phyloP scores from a whole-genome alignment of 768 basidiomycete species.

The Pleurotus sapidus region DNA sequence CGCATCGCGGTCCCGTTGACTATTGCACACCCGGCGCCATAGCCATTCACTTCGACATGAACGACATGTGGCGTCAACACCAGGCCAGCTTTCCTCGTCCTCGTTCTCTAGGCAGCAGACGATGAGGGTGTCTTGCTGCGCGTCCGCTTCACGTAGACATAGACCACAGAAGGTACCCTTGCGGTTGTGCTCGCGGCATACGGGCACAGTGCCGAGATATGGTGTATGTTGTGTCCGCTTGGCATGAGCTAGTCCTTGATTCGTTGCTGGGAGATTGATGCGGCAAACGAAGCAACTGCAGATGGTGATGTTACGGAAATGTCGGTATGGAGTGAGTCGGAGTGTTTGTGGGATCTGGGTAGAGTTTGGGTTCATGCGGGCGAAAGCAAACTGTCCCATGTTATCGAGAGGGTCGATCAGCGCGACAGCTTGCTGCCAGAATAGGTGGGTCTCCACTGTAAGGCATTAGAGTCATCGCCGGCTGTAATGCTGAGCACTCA shows the following conservation, averaged over 20 bases:
- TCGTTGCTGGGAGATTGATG: constrained; percentile 55
- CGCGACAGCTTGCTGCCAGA: constrained; percentile 65
- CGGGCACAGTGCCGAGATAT: constrained; percentile 40
- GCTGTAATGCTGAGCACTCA: constrained; percentile 31
- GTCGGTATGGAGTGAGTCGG: constrained; percentile 50
- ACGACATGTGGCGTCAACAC: constrained; percentile 65
- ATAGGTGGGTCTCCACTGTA: constrained; percentile 65
- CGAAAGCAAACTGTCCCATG: constrained; percentile 45
- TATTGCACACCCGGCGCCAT: constrained; percentile 52
- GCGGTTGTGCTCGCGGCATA: constrained; percentile 67
- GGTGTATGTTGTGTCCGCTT: constrained; percentile 44
- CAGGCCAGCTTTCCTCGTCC: constrained; percentile 66
- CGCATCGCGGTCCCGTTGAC: constrained; percentile 51
- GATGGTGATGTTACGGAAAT: constrained; percentile 56
- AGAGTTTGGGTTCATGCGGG: constrained; percentile 35
- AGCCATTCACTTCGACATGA: constrained; percentile 65
- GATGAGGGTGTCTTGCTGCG: constrained; percentile 7
- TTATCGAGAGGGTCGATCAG: constrained; percentile 62
- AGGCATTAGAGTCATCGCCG: constrained; percentile 14
- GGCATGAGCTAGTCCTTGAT: constrained; percentile 46
- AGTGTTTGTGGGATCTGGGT: constrained; percentile 29
- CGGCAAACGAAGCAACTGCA: constrained; percentile 67
- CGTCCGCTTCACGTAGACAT: constrained; percentile 62
- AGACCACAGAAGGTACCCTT: constrained; percentile 58
- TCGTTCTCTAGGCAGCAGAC: constrained; percentile 67